phyloP scores from a whole-genome alignment of 768 basidiomycete species.

The Leccinum boreale region DNA sequence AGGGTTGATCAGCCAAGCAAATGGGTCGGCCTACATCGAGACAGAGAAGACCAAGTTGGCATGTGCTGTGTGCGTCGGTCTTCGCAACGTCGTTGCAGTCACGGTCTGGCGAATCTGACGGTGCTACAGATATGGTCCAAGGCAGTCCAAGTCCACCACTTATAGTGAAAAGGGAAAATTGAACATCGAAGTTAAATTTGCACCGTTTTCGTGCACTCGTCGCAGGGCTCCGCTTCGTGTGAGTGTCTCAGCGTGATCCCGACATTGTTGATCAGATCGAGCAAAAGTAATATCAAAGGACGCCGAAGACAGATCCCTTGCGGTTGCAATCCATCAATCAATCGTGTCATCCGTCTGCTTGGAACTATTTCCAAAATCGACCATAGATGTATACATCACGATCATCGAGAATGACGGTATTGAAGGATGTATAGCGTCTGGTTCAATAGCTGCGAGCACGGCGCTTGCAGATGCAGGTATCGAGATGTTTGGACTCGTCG shows the following conservation, averaged over 20 bases:
- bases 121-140: slow-evolving; percentile 67
- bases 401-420: slow-evolving; percentile 90
- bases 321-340: slow-evolving; percentile 81
- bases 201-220: slow-evolving; percentile 82
- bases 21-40: slow-evolving; percentile 97
- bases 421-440: slow-evolving; percentile 86
- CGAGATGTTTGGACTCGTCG: slow-evolving; percentile 84
- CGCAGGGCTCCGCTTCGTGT: slow-evolving; percentile 86
- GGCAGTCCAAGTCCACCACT: slow-evolving; percentile 72
- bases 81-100: background rate
- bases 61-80: slow-evolving; percentile 78
- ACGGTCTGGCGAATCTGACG: background rate
- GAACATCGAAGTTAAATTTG: slow-evolving; percentile 95
- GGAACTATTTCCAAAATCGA: slow-evolving; percentile 90
- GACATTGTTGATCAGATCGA: background rate
- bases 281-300: slow-evolving; percentile 54
- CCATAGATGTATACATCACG: slow-evolving; percentile 87
- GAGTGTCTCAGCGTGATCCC: slow-evolving; percentile 29
- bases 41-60: slow-evolving; percentile 89
- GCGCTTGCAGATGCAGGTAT: slow-evolving; percentile 93
- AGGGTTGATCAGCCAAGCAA: slow-evolving; percentile 88
- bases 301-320: slow-evolving; percentile 86
- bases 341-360: slow-evolving; percentile 80
- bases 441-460: slow-evolving; percentile 81
- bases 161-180: slow-evolving; percentile 88